These are phyloP conservation scores for Arctium minus DNA, from an alignment of 129 eudicot species.

Conservation along the genomic window DNA sequence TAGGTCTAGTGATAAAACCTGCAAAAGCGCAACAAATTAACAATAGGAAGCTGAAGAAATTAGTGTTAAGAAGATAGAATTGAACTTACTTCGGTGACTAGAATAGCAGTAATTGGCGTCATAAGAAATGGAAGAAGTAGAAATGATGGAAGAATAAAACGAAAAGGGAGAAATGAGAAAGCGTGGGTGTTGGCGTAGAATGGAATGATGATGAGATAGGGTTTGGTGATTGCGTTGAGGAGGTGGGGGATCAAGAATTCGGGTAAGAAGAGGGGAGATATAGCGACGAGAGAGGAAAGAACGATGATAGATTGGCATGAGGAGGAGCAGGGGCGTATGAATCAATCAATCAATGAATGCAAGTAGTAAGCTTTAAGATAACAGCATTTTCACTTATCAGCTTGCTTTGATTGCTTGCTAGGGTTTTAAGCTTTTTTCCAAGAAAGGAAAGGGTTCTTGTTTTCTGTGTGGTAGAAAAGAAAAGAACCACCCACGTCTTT, in stretches of 20 bases:
- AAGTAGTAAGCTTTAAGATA: background rate
- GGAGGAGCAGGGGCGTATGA: background rate
- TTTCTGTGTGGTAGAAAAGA: too few relatives aligned
- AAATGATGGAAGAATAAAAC: constrained; percentile 4
- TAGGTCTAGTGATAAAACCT: constrained; percentile 78
- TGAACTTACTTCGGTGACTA: constrained; percentile 37
- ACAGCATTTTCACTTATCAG: background rate
- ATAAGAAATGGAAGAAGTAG: background rate
- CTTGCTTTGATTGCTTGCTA: background rate
- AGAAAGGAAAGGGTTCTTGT: background rate
- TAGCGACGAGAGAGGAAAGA: constrained; percentile 8
- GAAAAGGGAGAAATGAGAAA: constrained; percentile 13
- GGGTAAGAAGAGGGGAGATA: constrained; percentile 7
- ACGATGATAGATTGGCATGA: constrained; percentile 27
- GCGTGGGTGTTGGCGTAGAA: background rate
- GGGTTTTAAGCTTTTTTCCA: background rate
- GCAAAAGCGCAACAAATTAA: constrained; percentile 21
- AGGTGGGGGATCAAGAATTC: constrained; percentile 5
- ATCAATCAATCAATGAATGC: background rate
- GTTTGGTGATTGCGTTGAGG: background rate
- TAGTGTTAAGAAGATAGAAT: background rate
- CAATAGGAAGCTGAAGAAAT: background rate
- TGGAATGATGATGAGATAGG: background rate
- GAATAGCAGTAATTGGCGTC: constrained; percentile 17
- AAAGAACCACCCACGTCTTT: too few relatives aligned